Conservation (phyloP, 441 rosid genomes). For the Biscutella auriculata region DNA sequence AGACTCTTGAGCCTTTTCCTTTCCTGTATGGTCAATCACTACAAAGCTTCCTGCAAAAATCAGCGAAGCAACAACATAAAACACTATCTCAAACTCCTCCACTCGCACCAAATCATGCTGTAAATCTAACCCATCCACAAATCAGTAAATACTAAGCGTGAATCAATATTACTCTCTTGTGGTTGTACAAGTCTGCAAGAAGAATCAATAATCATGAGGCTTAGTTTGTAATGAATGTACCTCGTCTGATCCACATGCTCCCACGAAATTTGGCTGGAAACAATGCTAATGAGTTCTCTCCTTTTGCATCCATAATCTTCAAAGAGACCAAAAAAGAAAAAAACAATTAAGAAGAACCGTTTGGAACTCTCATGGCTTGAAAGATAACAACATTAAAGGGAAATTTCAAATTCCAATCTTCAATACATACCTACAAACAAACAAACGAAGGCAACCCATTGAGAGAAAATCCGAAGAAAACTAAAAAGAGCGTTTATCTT, state of each 20-base stretch:
- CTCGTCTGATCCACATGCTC: conserved; percentile 84
- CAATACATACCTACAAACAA: neutral
- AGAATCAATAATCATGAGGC: neutral
- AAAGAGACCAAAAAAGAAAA: neutral
- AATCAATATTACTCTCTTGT: neutral
- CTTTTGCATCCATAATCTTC: conserved; percentile 68
- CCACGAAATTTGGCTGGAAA: conserved; percentile 88
- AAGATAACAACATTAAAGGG: neutral
- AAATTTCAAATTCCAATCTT: neutral
- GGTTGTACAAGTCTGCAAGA: neutral
- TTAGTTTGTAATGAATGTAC: conserved; percentile 18
- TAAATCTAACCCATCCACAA: neutral
- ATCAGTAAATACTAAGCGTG: neutral
- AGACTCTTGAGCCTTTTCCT: conserved; percentile 67
- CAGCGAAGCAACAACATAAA: conserved; percentile 3
- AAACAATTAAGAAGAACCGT: neutral
- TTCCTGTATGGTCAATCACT: conserved; percentile 76
- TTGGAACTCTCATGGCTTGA: neutral
- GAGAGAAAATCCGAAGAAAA: neutral
- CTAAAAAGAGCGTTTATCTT: neutral
- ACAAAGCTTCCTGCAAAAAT: conserved; percentile 65
- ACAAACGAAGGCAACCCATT: neutral
- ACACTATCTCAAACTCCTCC: neutral
- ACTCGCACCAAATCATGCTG: neutral
- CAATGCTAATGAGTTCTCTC: conserved; percentile 60